Evolutionary conservation across 148 eudicot species (phyloP).

Genomic region (Rhododendron henanense): DNA sequence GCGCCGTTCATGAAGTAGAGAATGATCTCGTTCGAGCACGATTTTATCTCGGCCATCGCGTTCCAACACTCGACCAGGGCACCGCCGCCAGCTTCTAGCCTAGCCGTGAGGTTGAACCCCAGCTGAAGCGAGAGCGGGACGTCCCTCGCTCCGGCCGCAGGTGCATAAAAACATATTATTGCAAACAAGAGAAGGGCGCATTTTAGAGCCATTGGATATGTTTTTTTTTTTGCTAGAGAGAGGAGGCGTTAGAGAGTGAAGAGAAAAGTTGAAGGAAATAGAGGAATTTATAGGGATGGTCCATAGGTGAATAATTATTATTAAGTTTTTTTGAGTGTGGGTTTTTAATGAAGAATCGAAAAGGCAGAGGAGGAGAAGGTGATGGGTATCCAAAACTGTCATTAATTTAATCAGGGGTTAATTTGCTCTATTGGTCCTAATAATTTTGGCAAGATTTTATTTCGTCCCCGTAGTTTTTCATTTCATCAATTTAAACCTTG

Average conservation of each 20-base stretch:
- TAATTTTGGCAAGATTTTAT: neutral
- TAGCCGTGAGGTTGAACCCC: neutral
- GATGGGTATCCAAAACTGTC: neutral
- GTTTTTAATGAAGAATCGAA: neutral
- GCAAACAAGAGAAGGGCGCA: neutral
- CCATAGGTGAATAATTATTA: neutral
- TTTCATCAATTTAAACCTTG: neutral
- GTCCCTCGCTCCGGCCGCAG: neutral
- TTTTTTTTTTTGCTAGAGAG: neutral
- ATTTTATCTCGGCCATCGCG: neutral
- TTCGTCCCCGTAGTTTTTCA: neutral
- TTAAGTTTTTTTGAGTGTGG: neutral
- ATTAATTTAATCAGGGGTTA: neutral
- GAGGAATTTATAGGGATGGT: neutral
- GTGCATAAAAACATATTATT: neutral
- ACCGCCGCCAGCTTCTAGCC: neutral
- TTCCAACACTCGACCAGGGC: neutral
- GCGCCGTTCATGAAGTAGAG: constrained; percentile 10
- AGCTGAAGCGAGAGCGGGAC: neutral
- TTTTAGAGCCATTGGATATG: neutral
- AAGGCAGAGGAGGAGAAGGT: neutral
- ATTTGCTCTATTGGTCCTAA: neutral
- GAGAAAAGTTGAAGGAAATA: neutral
- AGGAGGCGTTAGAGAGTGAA: neutral
- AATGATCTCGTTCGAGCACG: constrained; percentile 6